phyloP scores from a whole-genome alignment of 306 rosid genomes.

The Acacia confusa region DNA sequence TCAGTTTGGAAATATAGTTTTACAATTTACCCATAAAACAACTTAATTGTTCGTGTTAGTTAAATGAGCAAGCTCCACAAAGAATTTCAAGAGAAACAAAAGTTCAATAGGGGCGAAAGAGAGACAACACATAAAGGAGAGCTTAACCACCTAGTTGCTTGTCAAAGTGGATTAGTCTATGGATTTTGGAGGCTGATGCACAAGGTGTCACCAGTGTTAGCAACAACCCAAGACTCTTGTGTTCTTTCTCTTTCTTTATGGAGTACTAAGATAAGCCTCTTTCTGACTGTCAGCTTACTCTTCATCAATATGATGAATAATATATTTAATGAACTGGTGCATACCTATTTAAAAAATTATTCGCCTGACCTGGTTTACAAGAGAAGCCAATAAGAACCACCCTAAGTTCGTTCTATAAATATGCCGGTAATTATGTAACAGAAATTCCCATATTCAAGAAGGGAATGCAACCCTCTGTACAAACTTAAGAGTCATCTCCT shows the following conservation, averaged over 20 bases:
- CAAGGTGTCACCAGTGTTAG: too few species aligned
- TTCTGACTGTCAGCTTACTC: background rate
- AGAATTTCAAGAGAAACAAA: too few species aligned
- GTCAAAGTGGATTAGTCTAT: too few species aligned
- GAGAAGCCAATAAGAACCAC: background rate
- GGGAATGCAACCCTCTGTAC: constrained; percentile 36
- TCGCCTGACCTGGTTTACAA: background rate
- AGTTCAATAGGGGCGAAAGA: too few species aligned
- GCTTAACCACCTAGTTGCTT: too few species aligned
- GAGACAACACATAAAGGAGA: too few species aligned
- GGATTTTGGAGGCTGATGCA: background rate
- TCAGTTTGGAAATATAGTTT: background rate
- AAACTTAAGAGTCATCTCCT: constrained; percentile 27
- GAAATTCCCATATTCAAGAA: constrained; percentile 9
- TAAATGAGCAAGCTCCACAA: background rate
- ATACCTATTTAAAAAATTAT: background rate
- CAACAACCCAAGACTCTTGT: too few species aligned
- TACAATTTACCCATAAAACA: too few species aligned
- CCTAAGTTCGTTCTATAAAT: background rate
- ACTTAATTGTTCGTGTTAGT: background rate
- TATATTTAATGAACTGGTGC: background rate
- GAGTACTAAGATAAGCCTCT: background rate
- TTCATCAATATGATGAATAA: background rate
- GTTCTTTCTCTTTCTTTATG: too few species aligned
- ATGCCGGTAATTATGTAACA: background rate